These are phyloP conservation scores for Nakaseomyces sp. DNA, from an alignment of 1,139 yeast genomes.

Conservation along the genomic window DNA sequence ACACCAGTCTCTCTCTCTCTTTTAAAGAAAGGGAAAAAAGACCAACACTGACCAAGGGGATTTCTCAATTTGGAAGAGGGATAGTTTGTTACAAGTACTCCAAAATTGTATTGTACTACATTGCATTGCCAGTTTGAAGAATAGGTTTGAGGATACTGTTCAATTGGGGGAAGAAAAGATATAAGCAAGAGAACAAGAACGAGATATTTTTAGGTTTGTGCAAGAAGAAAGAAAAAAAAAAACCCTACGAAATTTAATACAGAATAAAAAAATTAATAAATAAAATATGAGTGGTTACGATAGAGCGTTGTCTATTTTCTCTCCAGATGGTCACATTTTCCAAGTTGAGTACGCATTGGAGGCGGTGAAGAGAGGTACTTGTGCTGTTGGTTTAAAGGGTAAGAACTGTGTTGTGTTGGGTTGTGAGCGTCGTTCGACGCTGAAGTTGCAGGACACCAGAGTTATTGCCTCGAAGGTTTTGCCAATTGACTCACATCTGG, in stretches of 20 bases:
- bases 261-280: neutral
- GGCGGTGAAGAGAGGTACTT: conserved; percentile 97
- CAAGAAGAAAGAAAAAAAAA: neutral
- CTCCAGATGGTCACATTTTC: conserved; percentile 99
- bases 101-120: too few relatives aligned
- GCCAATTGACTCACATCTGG: conserved; percentile 81
- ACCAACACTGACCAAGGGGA: too few relatives aligned
- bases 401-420: conserved; percentile 82
- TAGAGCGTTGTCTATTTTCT: conserved; percentile 94
- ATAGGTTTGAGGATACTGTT: too few relatives aligned
- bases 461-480: conserved; percentile 93
- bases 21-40: too few relatives aligned
- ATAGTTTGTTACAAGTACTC: too few relatives aligned
- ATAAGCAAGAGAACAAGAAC: too few relatives aligned
- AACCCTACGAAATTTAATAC: neutral
- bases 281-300: conserved; percentile 91
- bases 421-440: conserved; percentile 91
- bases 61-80: too few relatives aligned
- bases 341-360: conserved; percentile 98
- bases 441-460: conserved; percentile 92
- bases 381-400: conserved; percentile 96
- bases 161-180: too few relatives aligned
- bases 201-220: neutral
- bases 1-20: too few relatives aligned
- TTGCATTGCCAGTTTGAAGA: too few relatives aligned